These are phyloP conservation scores for Colletotrichum sublineola DNA, from an alignment of 2,329 filamentous ascomycete species.

Conservation along the genomic window DNA sequence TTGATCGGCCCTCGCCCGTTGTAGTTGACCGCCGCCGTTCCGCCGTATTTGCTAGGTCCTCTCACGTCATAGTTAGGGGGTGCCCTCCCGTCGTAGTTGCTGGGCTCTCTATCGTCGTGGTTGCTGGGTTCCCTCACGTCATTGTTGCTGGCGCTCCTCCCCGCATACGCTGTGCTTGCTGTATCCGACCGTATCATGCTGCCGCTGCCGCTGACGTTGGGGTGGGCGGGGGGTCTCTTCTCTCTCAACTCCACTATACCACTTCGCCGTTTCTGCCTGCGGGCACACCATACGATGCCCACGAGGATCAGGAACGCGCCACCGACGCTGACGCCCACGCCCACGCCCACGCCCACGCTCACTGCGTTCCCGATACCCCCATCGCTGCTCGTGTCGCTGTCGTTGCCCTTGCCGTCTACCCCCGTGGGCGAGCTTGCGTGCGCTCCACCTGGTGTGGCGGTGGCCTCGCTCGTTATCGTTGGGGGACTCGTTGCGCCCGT, in stretches of 20 bases:
- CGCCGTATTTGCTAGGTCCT: slow-evolving; percentile 1
- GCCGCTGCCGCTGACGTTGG: neutral
- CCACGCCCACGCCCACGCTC: slow-evolving; percentile 30
- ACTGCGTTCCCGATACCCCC: slow-evolving; percentile 7
- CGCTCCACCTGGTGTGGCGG: slow-evolving; percentile 4
- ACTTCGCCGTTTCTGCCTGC: slow-evolving; percentile 18
- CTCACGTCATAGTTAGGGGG: too few relatives aligned
- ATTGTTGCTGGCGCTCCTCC: slow-evolving; percentile 2
- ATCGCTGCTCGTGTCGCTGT: neutral
- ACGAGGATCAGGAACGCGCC: slow-evolving; percentile 24
- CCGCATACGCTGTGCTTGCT: slow-evolving; percentile 25
- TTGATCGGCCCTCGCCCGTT: neutral
- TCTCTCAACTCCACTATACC: slow-evolving; percentile 21
- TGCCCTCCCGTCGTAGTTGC: too few relatives aligned
- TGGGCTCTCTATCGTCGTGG: neutral
- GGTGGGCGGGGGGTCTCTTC: slow-evolving; percentile 9
- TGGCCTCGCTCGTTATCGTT: slow-evolving; percentile 19
- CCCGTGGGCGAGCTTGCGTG: slow-evolving; percentile 2
- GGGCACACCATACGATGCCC: slow-evolving; percentile 31
- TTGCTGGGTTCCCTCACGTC: too few relatives aligned
- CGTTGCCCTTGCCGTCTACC: too few relatives aligned
- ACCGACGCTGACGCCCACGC: slow-evolving; percentile 16
- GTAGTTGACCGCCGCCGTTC: neutral
- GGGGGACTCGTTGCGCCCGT: neutral
- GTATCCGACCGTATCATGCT: slow-evolving; percentile 14